These are phyloP conservation scores for Mortierella antarctica DNA, from an alignment of 192 early-diverging fungal species.

Conservation along the genomic window DNA sequence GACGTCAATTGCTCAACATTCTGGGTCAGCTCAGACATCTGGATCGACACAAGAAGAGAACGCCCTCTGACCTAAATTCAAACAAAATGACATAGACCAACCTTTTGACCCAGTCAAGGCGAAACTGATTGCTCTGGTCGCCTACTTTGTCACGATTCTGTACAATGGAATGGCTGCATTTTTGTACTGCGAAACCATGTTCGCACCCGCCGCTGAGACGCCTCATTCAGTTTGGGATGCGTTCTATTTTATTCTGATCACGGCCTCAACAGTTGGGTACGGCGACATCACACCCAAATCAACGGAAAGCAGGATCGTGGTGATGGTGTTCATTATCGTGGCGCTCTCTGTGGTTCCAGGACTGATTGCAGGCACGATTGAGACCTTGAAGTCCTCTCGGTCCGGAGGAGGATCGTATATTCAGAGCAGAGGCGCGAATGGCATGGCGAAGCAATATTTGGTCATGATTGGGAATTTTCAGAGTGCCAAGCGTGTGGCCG, in stretches of 20 bases:
- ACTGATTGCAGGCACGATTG: slow-evolving; percentile 59
- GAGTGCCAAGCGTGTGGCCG: slow-evolving; percentile 52
- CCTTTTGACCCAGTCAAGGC: slow-evolving; percentile 61
- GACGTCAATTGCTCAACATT: neutral
- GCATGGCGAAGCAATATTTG: slow-evolving; percentile 44
- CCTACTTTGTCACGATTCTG: slow-evolving; percentile 61
- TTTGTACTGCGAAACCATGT: slow-evolving; percentile 68
- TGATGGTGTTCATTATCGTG: slow-evolving; percentile 69
- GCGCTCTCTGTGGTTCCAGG: slow-evolving; percentile 70
- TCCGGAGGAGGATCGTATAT: slow-evolving; percentile 46
- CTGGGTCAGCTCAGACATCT: neutral
- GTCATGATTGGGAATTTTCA: slow-evolving; percentile 61
- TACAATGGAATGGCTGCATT: slow-evolving; percentile 73
- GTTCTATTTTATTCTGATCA: slow-evolving; percentile 72
- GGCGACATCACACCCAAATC: slow-evolving; percentile 74
- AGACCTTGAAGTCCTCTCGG: slow-evolving; percentile 44
- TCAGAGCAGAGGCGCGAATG: slow-evolving; percentile 29
- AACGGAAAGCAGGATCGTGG: slow-evolving; percentile 62
- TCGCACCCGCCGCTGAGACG: slow-evolving; percentile 28
- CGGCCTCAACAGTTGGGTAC: slow-evolving; percentile 79
- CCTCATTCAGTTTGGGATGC: slow-evolving; percentile 32
- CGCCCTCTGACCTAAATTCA: neutral
- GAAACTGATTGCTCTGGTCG: slow-evolving; percentile 64
- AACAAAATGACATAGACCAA: slow-evolving; percentile 38
- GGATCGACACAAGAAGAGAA: neutral